Base-by-base conservation (phyloP, 2,329 filamentous ascomycete genomes). In the Venturia asperata region DNA sequence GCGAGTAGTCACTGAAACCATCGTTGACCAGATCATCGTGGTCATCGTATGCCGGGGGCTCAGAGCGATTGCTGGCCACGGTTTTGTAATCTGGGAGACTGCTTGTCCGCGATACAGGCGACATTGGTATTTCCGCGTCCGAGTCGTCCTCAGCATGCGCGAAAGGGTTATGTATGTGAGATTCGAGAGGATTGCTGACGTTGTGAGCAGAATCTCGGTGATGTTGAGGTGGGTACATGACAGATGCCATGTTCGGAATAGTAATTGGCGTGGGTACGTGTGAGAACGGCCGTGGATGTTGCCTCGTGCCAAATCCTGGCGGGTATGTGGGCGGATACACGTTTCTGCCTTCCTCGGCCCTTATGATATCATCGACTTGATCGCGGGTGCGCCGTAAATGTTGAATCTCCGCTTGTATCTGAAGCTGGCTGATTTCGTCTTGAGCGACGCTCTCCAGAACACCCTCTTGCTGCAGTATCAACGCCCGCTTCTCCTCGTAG, bases 381-480 rank as follows among this genome's bases (percentile, higher is more conserved):
- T 81, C 78, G 61, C 83, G 80, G 0, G 82, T 82, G 21, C 78
- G 75, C 41, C 81, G 75, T 24, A 86, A 73, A 61, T 80, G 79
- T 17, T 79, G 72, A 45, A 85, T 83, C 66, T 82, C 79, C 30
- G 76, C 74, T 66, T 79, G 75, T 75, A 82, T 78, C 42, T 81
- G 74, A 27, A 86, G 73, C 61, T 80, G 79, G 15, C 79, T 72
- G 47, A 85, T 83, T 66, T 82, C 79, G 24, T 76, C 74, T 65
- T 79, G 75, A 75, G 81, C 78, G 1, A 72, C 74, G 4, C 77
- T 75, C 61, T 81, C 79, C 4, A 79, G 72, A n/a, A 79, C 70
- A 34, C 70, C 71, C 62, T 83, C 79, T 63, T 81, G 77, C 64
- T 78, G 74, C 4, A 78, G 70, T 55, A 82, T 79, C 55, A 81